Percentiles rank a stretch among this genome's conserved stretches.
phyloP scores from a whole-genome alignment of 306 rosid species.

The Lathyrus aphaca region DNA sequence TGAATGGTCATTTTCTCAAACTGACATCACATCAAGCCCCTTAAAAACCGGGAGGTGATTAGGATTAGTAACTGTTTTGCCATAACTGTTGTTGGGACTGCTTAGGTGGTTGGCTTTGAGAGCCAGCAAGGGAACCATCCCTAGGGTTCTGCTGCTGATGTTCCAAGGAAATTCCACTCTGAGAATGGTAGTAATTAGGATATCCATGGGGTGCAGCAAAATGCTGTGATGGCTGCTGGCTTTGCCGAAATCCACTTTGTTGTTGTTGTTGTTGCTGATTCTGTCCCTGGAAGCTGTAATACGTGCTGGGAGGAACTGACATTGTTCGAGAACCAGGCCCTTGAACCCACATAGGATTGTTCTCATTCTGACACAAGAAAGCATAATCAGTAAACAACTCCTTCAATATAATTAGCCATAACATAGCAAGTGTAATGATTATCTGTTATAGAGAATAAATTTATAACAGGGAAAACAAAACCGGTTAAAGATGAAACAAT shows the following conservation, averaged over 20 bases:
- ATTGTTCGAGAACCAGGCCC: slow-evolving; percentile 94
- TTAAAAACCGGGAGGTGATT: slow-evolving; percentile 60
- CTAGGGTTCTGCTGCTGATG: slow-evolving; percentile 85
- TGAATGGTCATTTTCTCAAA: slow-evolving; percentile 69
- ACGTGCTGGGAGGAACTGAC: slow-evolving; percentile 79
- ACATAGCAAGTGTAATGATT: not conserved
- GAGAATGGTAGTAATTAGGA: slow-evolving; percentile 85
- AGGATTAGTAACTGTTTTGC: slow-evolving; percentile 95
- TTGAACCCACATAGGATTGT: slow-evolving; percentile 93
- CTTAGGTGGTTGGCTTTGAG: slow-evolving; percentile 85
- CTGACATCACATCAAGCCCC: slow-evolving; percentile 63
- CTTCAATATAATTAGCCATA: slow-evolving; percentile 18
- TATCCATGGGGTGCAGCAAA: slow-evolving; percentile 63
- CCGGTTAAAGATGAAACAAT: not conserved
- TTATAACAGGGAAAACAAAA: slow-evolving; percentile 4
- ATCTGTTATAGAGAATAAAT: not conserved
- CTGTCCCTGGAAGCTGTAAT: slow-evolving; percentile 94
- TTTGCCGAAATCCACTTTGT: slow-evolving; percentile 75
- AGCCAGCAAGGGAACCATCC: slow-evolving; percentile 72
- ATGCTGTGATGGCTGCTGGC: slow-evolving; percentile 92
- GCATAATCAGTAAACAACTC: not conserved
- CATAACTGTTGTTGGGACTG: slow-evolving; percentile 96
- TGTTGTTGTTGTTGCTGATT: slow-evolving; percentile 68
- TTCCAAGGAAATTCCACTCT: slow-evolving; percentile 76
- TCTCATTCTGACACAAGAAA: slow-evolving; percentile 67